Evolutionary conservation across 345 rosid genomes (phyloP).

Genomic region (Anacardium occidentale): DNA sequence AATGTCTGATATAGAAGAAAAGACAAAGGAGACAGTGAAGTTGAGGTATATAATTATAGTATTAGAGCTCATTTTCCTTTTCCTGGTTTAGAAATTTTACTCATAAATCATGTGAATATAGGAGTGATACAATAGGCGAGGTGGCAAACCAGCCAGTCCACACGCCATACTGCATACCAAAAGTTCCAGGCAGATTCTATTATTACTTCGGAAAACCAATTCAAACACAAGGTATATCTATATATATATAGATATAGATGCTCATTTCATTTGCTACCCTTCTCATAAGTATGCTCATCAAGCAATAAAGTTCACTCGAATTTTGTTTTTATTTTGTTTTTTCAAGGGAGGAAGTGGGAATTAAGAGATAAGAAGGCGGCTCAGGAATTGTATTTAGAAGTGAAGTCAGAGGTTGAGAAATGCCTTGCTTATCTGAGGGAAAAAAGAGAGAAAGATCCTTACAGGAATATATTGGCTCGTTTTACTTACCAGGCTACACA

Average conservation of each 20-base stretch:
- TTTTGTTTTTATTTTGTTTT: background rate
- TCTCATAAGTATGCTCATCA: background rate
- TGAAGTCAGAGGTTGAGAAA: constrained; percentile 57
- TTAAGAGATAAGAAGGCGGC: constrained; percentile 49
- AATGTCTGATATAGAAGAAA: constrained; percentile 25
- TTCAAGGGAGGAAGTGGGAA: constrained; percentile 40
- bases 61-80: background rate
- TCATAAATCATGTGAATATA: constrained; percentile 1
- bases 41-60: constrained; percentile 34
- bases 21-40: background rate
- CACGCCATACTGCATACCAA: constrained; percentile 36
- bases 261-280: too few relatives aligned
- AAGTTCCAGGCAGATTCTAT: constrained; percentile 51
- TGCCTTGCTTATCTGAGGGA: constrained; percentile 52
- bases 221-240: constrained; percentile 35
- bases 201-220: constrained; percentile 54
- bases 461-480: constrained; percentile 47
- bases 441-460: constrained; percentile 66
- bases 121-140: constrained; percentile 40
- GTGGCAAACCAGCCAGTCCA: constrained; percentile 38
- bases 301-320: background rate
- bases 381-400: constrained; percentile 44
- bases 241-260: too few relatives aligned
- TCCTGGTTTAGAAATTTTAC: background rate
- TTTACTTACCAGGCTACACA: constrained; percentile 47